These are phyloP conservation scores for Tylopilus sp. DNA, from an alignment of 768 basidiomycete genomes.

Conservation along the genomic window DNA sequence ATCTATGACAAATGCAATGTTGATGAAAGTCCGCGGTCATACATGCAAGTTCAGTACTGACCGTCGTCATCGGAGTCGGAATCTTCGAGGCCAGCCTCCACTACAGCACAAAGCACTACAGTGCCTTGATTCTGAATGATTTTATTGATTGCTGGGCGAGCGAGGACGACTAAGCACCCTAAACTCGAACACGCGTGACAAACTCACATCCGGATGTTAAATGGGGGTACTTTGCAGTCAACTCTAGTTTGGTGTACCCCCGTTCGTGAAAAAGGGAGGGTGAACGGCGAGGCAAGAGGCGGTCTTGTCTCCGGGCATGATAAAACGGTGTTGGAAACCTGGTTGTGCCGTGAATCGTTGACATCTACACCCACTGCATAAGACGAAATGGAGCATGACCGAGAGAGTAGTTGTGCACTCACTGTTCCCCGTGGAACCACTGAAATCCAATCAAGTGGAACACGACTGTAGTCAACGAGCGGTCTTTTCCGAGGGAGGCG, in stretches of 20 bases:
- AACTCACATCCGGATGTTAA: slow-evolving; percentile 42
- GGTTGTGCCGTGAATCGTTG: slow-evolving; percentile 8
- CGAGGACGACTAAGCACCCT: background rate
- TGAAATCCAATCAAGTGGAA: slow-evolving; percentile 18
- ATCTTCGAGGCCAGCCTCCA: slow-evolving; percentile 44
- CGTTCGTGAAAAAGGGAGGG: slow-evolving; percentile 24
- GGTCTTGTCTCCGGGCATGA: slow-evolving; percentile 22
- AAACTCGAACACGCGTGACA: background rate
- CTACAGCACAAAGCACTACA: slow-evolving; percentile 45
- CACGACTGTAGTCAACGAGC: slow-evolving; percentile 16
- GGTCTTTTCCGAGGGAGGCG: slow-evolving; percentile 14
- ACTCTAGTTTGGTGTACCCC: slow-evolving; percentile 24
- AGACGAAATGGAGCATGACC: background rate
- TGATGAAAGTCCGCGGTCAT: slow-evolving; percentile 3
- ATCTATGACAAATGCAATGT: slow-evolving; percentile 1
- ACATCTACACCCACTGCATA: slow-evolving; percentile 9
- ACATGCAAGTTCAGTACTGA: slow-evolving; percentile 8
- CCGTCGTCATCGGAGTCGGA: slow-evolving; percentile 19
- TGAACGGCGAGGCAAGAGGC: slow-evolving; percentile 15
- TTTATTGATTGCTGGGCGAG: slow-evolving; percentile 45
- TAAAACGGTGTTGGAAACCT: slow-evolving; percentile 23
- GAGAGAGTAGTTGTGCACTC: background rate
- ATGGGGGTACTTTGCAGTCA: slow-evolving; percentile 37
- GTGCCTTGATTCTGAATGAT: slow-evolving; percentile 44
- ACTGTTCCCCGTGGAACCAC: slow-evolving; percentile 22